Conservation (phyloP, 192 early-diverging fungal species). For the Polychytrium aggregatum region DNA sequence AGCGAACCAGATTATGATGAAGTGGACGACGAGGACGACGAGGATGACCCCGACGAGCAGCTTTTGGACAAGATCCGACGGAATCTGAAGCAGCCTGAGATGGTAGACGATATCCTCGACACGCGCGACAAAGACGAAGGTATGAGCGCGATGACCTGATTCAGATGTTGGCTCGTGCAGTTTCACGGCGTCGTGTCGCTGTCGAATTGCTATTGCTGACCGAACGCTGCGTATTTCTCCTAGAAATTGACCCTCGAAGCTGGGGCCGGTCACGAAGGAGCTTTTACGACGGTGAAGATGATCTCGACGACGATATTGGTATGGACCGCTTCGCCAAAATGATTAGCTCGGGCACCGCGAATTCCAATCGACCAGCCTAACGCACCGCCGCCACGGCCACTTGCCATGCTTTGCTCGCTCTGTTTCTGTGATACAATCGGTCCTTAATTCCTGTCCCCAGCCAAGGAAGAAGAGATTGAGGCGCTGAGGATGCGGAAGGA, state of each 20-base stretch:
- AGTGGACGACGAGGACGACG: constrained; percentile 14
- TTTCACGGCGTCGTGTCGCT: background rate
- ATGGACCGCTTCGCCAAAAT: no score
- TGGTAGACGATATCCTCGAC: constrained; percentile 14
- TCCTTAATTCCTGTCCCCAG: constrained; percentile 4
- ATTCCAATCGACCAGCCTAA: no score
- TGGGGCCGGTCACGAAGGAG: constrained; percentile 70
- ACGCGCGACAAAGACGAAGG: constrained; percentile 6
- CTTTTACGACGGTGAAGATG: constrained; percentile 82
- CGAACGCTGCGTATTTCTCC: no score
- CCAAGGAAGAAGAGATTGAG: constrained; percentile 79
- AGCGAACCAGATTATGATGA: constrained; percentile 14
- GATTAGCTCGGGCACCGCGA: no score
- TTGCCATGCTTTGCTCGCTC: background rate
- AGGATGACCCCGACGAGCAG: constrained; percentile 18
- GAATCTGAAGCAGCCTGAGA: constrained; percentile 2
- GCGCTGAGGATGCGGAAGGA: constrained; percentile 75
- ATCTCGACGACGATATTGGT: constrained; percentile 60
- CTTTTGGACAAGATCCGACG: constrained; percentile 18
- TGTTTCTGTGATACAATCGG: background rate
- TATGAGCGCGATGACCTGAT: background rate
- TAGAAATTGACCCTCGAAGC: constrained; percentile 40
- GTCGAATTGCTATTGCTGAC: no score
- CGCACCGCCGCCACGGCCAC: background rate
- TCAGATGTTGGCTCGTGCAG: background rate